These are phyloP conservation scores for Aureobasidium pullulans DNA, from an alignment of 2,329 filamentous ascomycete genomes.

Conservation along the genomic window DNA sequence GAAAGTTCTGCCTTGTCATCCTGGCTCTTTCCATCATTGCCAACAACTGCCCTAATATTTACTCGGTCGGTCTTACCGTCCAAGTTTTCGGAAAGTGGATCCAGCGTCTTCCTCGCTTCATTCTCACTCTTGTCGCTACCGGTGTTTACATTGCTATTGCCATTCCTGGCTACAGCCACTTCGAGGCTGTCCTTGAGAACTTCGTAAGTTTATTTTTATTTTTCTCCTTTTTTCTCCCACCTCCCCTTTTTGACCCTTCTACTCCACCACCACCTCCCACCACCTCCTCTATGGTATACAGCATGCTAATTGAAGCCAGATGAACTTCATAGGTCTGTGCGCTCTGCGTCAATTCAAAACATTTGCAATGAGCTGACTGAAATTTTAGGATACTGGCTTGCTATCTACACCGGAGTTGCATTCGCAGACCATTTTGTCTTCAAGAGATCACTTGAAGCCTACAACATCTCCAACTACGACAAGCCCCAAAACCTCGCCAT, in stretches of 20 bases:
- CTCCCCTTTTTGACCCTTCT: neutral
- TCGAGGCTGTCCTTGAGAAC: slow-evolving; percentile 58
- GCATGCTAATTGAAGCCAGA: too few species aligned
- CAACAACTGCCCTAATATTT: slow-evolving; percentile 45
- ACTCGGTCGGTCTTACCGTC: slow-evolving; percentile 59
- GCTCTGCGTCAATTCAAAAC: too few species aligned
- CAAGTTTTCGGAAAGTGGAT: slow-evolving; percentile 56
- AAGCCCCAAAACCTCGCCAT: slow-evolving; percentile 51
- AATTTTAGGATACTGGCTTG: slow-evolving; percentile 56
- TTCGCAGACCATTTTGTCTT: slow-evolving; percentile 63
- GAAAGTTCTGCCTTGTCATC: slow-evolving; percentile 56
- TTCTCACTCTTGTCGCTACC: slow-evolving; percentile 58
- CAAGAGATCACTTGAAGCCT: slow-evolving; percentile 54
- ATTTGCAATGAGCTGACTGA: too few species aligned
- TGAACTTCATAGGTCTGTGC: too few species aligned
- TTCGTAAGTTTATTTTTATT: neutral
- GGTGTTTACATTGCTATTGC: slow-evolving; percentile 60
- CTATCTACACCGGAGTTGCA: slow-evolving; percentile 62
- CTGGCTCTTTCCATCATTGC: slow-evolving; percentile 38
- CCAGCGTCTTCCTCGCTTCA: slow-evolving; percentile 56
- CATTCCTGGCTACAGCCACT: slow-evolving; percentile 61
- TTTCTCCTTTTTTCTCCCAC: neutral
- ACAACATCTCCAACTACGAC: slow-evolving; percentile 53
- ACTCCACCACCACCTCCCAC: neutral
- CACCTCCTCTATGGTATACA: neutral